Evolutionary conservation across 495 filamentous ascomycete species (phyloP).

Genomic region (Ramalina intermedia): DNA sequence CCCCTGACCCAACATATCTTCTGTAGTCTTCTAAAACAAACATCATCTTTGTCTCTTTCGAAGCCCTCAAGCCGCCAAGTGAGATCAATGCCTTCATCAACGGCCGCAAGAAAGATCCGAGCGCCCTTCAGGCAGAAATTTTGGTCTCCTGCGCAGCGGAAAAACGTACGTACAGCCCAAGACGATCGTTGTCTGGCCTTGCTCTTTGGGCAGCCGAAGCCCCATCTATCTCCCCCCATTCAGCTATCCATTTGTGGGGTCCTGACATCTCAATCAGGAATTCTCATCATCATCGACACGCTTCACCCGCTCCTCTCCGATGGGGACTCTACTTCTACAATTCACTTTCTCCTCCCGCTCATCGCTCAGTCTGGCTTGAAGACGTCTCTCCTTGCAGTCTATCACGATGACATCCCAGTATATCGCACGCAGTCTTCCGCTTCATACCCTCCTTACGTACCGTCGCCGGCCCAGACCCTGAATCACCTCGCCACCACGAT

Average conservation of each 20-base stretch:
- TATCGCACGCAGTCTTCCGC: background rate
- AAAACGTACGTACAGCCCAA: background rate
- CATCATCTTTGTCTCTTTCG: conserved; percentile 65
- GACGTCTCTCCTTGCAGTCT: conserved; percentile 44
- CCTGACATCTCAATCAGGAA: conserved; percentile 24
- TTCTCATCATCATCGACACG: conserved; percentile 48
- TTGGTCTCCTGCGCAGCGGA: background rate
- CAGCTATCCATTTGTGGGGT: conserved; percentile 7
- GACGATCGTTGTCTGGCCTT: no score
- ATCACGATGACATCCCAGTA: conserved; percentile 51
- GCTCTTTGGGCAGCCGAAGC: no score
- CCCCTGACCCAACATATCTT: background rate
- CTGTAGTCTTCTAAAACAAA: conserved; percentile 39
- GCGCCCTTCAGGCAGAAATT: conserved; percentile 42
- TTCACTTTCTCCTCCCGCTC: conserved; percentile 39
- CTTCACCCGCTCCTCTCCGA: conserved; percentile 36
- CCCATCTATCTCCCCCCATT: conserved; percentile 22
- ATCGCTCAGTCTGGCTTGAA: conserved; percentile 19
- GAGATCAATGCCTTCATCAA: conserved; percentile 49
- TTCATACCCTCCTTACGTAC: conserved; percentile 40
- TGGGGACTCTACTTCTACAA: conserved; percentile 24
- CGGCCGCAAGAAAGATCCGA: conserved; percentile 41
- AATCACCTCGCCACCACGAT: conserved; percentile 56
- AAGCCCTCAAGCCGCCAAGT: conserved; percentile 44
- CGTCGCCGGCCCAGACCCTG: conserved; percentile 45